Percentiles rank a stretch among this genome's conserved stretches.
phyloP scores from a whole-genome alignment of 179 eudicot genomes.

The Spinacia oleracea region DNA sequence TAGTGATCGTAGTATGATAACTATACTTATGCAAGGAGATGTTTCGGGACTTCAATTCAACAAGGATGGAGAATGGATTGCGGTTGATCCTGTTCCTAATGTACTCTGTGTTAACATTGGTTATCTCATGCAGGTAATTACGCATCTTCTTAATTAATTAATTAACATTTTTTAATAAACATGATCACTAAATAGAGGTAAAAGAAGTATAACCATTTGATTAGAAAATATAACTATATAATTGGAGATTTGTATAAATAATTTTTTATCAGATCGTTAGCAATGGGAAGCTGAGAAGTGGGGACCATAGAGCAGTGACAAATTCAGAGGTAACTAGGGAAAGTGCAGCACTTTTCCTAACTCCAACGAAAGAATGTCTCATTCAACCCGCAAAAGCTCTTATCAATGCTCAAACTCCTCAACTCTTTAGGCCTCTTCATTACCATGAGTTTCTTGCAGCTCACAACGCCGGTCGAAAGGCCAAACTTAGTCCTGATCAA shows the following conservation, averaged over 20 bases:
- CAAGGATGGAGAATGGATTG: conserved; percentile 15
- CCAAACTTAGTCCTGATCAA: background rate
- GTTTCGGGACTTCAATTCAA: conserved; percentile 20
- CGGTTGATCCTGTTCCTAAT: conserved; percentile 15
- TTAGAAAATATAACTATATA: background rate
- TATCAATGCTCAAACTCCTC: conserved; percentile 20
- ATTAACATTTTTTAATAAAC: background rate
- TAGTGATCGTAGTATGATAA: conserved; percentile 13
- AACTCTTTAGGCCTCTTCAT: conserved; percentile 21
- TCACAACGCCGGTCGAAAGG: background rate
- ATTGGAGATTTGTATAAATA: background rate
- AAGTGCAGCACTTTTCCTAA: conserved; percentile 11
- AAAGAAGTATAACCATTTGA: background rate
- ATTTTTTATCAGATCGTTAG: conserved; percentile 5
- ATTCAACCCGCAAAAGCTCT: conserved; percentile 36
- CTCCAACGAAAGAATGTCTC: conserved; percentile 18
- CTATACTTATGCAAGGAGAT: conserved; percentile 19
- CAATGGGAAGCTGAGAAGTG: conserved; percentile 20
- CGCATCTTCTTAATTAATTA: background rate
- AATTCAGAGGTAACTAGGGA: background rate
- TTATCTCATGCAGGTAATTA: conserved; percentile 28
- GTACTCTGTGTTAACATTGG: conserved; percentile 14
- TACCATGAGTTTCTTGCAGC: conserved; percentile 7
- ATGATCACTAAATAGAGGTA: background rate
- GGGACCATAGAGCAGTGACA: conserved; percentile 11